Percentiles rank a stretch among this genome's conserved stretches.
Conservation (phyloP, 305 asterid genomes). For the Solanum hybrid region DNA sequence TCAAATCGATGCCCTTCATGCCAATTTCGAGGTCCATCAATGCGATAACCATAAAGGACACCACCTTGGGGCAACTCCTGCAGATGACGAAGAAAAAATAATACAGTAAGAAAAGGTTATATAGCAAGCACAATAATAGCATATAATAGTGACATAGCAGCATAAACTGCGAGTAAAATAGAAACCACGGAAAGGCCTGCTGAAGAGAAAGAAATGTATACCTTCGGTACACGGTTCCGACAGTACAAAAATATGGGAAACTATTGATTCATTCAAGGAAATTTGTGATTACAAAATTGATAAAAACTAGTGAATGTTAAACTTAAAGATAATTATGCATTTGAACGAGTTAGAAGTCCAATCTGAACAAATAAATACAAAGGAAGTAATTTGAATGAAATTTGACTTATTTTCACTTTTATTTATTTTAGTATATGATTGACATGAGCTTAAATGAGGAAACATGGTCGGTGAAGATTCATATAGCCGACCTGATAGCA, state of each 20-base stretch:
- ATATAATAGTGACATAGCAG: neutral
- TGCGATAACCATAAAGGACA: slow-evolving; percentile 69
- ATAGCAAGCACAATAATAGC: neutral
- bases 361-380: neutral
- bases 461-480: neutral
- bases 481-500: neutral
- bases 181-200: neutral
- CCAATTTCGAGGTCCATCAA: slow-evolving; percentile 84
- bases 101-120: slow-evolving; percentile 3
- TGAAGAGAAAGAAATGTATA: neutral
- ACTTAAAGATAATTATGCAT: neutral
- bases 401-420: neutral
- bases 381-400: neutral
- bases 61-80: slow-evolving; percentile 71
- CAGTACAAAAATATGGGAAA: neutral
- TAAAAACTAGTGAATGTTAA: neutral
- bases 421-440: neutral
- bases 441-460: neutral
- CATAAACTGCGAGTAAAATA: neutral
- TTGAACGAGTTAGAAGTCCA: neutral
- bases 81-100: neutral
- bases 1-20: slow-evolving; percentile 89
- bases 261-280: neutral
- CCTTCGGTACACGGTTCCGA: neutral
- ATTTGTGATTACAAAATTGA: neutral